These are phyloP conservation scores for Oryza punctata DNA, from an alignment of 176 grass and related monocot genomes.

Conservation along the genomic window DNA sequence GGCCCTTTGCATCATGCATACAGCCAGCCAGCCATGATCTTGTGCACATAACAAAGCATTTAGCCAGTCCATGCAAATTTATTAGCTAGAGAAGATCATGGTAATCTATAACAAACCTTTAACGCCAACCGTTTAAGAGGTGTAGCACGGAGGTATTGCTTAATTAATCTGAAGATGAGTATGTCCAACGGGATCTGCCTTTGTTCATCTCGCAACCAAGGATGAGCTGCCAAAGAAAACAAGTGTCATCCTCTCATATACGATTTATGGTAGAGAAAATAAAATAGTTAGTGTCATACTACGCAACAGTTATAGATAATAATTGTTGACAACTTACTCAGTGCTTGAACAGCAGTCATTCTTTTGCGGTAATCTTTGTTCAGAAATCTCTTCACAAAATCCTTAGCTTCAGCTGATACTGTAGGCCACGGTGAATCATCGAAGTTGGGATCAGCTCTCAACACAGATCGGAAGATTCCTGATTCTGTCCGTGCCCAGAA, in stretches of 20 bases:
- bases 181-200: slow-evolving; percentile 81
- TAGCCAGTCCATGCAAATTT: slow-evolving; percentile 15
- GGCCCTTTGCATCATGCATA: not conserved
- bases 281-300: slow-evolving; percentile 1
- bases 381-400: slow-evolving; percentile 97
- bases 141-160: slow-evolving; percentile 91
- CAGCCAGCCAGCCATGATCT: not conserved
- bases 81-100: slow-evolving; percentile 21
- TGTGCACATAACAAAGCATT: not conserved
- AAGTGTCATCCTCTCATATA: not conserved
- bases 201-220: slow-evolving; percentile 82
- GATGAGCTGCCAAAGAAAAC: slow-evolving; percentile 61
- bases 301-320: slow-evolving; percentile 9
- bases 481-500: slow-evolving; percentile 99
- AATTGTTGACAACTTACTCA: slow-evolving; percentile 69
- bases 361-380: slow-evolving; percentile 99
- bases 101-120: slow-evolving; percentile 51
- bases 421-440: slow-evolving; percentile 94
- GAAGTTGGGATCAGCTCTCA: slow-evolving; percentile 96
- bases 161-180: slow-evolving; percentile 84
- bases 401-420: slow-evolving; percentile 83
- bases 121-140: slow-evolving; percentile 81
- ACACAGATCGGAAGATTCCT: slow-evolving; percentile 96
- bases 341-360: slow-evolving; percentile 97
- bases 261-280: slow-evolving; percentile 3